phyloP scores from a whole-genome alignment of 176 grass and related monocot species.

The Bonia amplexicaulis region DNA sequence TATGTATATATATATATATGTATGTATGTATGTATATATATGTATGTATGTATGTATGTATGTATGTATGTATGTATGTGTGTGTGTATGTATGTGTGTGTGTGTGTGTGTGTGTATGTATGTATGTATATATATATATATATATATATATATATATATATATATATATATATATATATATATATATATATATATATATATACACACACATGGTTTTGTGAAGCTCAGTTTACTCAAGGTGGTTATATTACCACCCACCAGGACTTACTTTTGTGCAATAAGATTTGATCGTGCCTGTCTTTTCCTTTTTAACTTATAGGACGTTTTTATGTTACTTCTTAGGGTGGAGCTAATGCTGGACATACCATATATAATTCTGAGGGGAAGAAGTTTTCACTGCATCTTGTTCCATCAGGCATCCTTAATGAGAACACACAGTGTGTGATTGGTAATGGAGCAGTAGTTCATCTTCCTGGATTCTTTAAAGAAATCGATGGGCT shows the following conservation, averaged over 20 bases:
- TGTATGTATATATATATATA: too few species aligned
- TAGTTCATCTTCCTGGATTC: conserved; percentile 83
- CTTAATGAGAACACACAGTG: conserved; percentile 76
- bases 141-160: too few species aligned
- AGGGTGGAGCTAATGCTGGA: conserved; percentile 94
- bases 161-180: too few species aligned
- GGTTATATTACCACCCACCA: background rate
- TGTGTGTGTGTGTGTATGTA: too few species aligned
- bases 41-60: too few species aligned
- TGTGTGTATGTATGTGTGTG: too few species aligned
- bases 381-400: conserved; percentile 80
- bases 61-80: too few species aligned
- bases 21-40: too few species aligned
- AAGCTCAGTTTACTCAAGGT: background rate
- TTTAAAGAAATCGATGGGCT: conserved; percentile 82
- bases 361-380: conserved; percentile 98
- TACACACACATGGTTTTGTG: background rate
- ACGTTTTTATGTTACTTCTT: conserved; percentile 13
- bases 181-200: too few species aligned
- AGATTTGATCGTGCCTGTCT: background rate
- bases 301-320: background rate
- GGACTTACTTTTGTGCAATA: background rate
- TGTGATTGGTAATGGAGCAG: conserved; percentile 85
- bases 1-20: too few species aligned
- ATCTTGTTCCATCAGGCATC: conserved; percentile 93